phyloP scores from a whole-genome alignment of 2,329 filamentous ascomycete genomes.

The Fusarium newnesense region DNA sequence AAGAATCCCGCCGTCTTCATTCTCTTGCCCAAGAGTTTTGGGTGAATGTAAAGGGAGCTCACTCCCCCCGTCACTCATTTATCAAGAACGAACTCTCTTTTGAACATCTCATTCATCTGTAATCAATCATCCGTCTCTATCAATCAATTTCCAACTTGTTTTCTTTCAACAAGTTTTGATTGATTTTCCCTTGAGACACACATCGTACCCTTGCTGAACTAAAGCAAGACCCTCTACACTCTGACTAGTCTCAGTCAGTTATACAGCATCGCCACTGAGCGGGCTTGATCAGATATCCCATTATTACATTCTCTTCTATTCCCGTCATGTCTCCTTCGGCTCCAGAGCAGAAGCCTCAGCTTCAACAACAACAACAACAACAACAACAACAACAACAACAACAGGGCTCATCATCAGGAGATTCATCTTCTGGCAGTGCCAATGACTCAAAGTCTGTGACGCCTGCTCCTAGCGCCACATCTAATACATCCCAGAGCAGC shows the following conservation, averaged over 20 bases:
- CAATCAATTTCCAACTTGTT: conserved; percentile 13
- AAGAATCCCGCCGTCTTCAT: conserved; percentile 53
- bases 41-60: conserved; percentile 52
- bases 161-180: not conserved
- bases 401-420: conserved; percentile 29
- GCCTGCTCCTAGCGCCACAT: conserved; percentile 61
- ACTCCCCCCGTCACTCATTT: conserved; percentile 43
- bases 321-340: conserved; percentile 48
- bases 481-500: conserved; percentile 57
- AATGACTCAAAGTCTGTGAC: conserved; percentile 64
- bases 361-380: conserved; percentile 39
- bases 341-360: conserved; percentile 39
- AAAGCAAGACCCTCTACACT: conserved; percentile 5
- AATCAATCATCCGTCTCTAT: conserved; percentile 6
- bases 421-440: conserved; percentile 52
- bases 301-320: conserved; percentile 20
- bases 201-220: conserved; percentile 10
- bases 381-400: conserved; percentile 36
- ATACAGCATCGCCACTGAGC: conserved; percentile 1
- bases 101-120: conserved; percentile 37
- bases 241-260: conserved; percentile 26
- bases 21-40: conserved; percentile 48
- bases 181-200: not conserved
- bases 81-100: conserved; percentile 36
- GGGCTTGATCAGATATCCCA: conserved; percentile 34